phyloP scores from a whole-genome alignment of 805 yeast genomes.

The Pichia nanzhaoensis region DNA sequence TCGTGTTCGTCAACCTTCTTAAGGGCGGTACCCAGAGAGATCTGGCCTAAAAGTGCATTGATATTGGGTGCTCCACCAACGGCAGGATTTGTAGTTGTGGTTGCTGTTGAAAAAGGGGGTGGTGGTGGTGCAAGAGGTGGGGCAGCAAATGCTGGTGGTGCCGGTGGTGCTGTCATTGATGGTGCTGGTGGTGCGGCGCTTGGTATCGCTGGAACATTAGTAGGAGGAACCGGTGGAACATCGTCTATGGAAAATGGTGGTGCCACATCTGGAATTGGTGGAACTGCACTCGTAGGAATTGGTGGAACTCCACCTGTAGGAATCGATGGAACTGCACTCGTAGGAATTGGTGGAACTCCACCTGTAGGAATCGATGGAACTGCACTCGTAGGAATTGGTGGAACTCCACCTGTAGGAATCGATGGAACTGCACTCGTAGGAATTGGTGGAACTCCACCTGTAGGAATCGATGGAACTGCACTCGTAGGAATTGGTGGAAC shows the following conservation, averaged over 20 bases:
- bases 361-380: constrained; percentile 27
- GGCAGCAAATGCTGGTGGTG: constrained; percentile 29
- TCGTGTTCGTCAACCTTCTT: constrained; percentile 44
- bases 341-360: constrained; percentile 22
- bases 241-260: constrained; percentile 30
- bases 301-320: constrained; percentile 14
- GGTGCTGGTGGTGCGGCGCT: constrained; percentile 24
- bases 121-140: constrained; percentile 27
- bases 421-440: constrained; percentile 22
- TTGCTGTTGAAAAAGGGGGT: constrained; percentile 27
- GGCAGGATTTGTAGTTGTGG: constrained; percentile 33
- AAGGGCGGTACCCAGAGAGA: constrained; percentile 44
- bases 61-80: constrained; percentile 28
- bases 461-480: constrained; percentile 3
- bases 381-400: constrained; percentile 24
- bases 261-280: constrained; percentile 15
- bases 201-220: constrained; percentile 27
- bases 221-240: constrained; percentile 26
- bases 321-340: constrained; percentile 8
- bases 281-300: constrained; percentile 9
- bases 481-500: constrained; percentile 14
- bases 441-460: constrained; percentile 28
- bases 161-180: constrained; percentile 29
- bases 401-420: constrained; percentile 30
- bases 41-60: constrained; percentile 47